Conservation (phyloP, 2,329 filamentous ascomycete species). For the Alternaria burnsii region DNA sequence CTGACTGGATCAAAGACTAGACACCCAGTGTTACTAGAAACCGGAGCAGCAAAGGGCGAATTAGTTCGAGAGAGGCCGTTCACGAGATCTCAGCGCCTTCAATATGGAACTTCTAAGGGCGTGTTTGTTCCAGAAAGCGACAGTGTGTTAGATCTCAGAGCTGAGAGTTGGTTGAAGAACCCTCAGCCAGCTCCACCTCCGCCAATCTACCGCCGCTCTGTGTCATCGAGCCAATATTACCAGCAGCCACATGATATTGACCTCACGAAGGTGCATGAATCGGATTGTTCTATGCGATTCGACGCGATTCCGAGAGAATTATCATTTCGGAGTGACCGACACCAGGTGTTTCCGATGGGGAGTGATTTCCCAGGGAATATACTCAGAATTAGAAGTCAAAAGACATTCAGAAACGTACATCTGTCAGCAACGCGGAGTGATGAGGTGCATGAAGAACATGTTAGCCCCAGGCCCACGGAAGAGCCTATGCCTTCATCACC, state of each 20-base stretch:
- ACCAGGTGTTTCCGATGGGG: not conserved
- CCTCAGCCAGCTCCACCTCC: not conserved
- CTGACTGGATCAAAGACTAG: not conserved
- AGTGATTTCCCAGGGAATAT: not conserved
- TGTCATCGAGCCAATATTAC: not conserved
- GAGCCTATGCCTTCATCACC: not conserved
- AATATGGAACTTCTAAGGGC: not conserved
- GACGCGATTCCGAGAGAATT: not conserved
- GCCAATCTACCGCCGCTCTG: not conserved
- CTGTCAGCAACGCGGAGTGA: not conserved
- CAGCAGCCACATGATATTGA: not conserved
- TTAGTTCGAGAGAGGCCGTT: not conserved
- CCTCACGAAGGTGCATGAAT: not conserved
- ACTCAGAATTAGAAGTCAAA: not conserved
- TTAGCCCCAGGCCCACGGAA: not conserved
- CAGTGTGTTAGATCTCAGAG: not conserved
- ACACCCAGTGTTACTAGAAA: not conserved
- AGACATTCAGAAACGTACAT: not conserved
- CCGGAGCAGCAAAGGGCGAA: not conserved
- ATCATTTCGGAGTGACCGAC: not conserved
- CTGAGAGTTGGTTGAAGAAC: conserved; percentile 2
- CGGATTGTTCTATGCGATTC: not conserved
- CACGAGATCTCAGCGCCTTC: not conserved
- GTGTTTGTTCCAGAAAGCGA: not conserved
- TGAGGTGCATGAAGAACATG: not conserved